These are phyloP conservation scores for Nicotiana paniculata DNA, from an alignment of 257 asterid genomes.

Conservation along the genomic window DNA sequence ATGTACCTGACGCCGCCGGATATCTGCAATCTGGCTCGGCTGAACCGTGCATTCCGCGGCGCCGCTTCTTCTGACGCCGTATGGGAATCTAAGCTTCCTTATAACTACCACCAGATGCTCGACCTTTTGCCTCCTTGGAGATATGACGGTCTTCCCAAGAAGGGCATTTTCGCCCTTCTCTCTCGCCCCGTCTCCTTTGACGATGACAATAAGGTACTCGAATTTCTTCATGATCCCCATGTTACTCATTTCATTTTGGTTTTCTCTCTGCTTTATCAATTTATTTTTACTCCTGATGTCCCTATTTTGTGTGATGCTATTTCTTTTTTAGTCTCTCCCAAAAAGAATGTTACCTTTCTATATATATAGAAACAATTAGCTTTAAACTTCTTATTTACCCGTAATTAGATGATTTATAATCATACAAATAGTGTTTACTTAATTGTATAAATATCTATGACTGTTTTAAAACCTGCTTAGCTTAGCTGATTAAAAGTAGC, in stretches of 20 bases:
- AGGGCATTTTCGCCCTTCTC: conserved; percentile 74
- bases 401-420: too few species aligned
- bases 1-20: conserved; percentile 86
- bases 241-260: neutral
- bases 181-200: conserved; percentile 68
- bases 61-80: conserved; percentile 98
- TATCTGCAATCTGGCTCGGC: conserved; percentile 92
- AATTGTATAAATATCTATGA: too few species aligned
- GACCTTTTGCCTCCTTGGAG: conserved; percentile 45
- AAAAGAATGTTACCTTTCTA: too few species aligned
- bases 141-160: conserved; percentile 37
- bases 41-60: conserved; percentile 91
- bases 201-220: conserved; percentile 56
- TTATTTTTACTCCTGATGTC: too few species aligned
- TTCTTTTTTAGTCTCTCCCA: too few species aligned
- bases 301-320: too few species aligned
- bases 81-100: conserved; percentile 91
- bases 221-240: neutral
- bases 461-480: too few species aligned
- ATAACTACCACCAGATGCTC: conserved; percentile 63
- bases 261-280: too few species aligned
- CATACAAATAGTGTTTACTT: too few species aligned
- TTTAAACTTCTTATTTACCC: too few species aligned
- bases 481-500: too few species aligned
- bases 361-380: too few species aligned